Percentiles rank a stretch among this genome's conserved stretches.
Conservation (phyloP, 805 yeast genomes). For the Hanseniaspora lachancei region DNA sequence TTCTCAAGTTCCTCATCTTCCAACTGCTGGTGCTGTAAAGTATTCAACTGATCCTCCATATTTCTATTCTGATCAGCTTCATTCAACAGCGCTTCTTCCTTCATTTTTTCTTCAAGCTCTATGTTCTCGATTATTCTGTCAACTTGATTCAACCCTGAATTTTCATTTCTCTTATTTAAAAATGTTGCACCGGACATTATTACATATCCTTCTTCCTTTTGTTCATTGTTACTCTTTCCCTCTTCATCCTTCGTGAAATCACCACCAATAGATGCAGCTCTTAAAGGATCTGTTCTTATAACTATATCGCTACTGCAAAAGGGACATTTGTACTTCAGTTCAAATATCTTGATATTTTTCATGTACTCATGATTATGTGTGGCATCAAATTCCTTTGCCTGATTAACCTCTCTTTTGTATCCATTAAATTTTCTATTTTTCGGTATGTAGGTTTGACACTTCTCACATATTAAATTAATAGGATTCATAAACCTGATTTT, state of each 20-base stretch:
- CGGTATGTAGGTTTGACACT: constrained; percentile 2
- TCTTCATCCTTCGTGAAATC: neutral
- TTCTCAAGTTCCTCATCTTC: constrained; percentile 9
- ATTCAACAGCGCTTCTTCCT: neutral
- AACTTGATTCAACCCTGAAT: neutral
- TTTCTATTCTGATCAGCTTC: neutral
- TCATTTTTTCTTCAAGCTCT: neutral
- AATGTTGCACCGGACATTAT: neutral
- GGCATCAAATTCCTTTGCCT: neutral
- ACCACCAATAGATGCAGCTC: constrained; percentile 2
- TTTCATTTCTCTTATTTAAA: neutral
- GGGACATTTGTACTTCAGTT: constrained; percentile 6
- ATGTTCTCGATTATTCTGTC: neutral
- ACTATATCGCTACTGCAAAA: constrained; percentile 5
- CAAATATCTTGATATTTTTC: constrained; percentile 8
- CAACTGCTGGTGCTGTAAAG: neutral
- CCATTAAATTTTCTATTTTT: constrained; percentile 12
- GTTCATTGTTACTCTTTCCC: constrained; percentile 1
- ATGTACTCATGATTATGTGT: neutral
- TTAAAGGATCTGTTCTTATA: constrained; percentile 6
- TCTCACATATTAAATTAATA: neutral
- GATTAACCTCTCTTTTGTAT: constrained; percentile 9
- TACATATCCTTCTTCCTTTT: constrained; percentile 7
- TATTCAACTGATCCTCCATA: neutral
- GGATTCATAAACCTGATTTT: constrained; percentile 10